Percentiles rank a stretch among this genome's conserved stretches.
These are phyloP conservation scores for Fraxinus paxiana DNA, from an alignment of 305 asterid genomes.

Conservation along the genomic window DNA sequence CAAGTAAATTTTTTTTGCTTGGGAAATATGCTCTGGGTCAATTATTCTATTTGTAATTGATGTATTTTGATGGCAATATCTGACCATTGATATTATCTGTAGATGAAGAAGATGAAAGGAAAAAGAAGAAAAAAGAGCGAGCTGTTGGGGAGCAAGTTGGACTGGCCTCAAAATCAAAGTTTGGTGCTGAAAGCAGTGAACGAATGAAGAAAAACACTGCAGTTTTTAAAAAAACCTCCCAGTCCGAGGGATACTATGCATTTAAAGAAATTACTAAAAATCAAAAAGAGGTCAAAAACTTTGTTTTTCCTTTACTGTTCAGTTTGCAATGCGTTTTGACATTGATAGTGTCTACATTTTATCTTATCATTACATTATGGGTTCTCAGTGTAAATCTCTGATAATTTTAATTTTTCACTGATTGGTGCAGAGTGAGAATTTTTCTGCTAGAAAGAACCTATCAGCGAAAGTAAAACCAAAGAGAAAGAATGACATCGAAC, in stretches of 20 bases:
- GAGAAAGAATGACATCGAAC: conserved; percentile 64
- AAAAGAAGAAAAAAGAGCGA: conserved; percentile 72
- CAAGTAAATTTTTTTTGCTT: background rate
- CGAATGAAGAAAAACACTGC: conserved; percentile 48
- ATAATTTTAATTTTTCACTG: conserved; percentile 18
- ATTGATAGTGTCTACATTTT: conserved; percentile 1
- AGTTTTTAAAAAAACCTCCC: conserved; percentile 45
- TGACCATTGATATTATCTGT: conserved; percentile 27
- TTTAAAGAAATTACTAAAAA: conserved; percentile 43
- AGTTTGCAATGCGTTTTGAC: background rate
- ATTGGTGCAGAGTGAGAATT: conserved; percentile 63
- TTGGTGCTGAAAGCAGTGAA: conserved; percentile 51
- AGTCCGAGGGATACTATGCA: conserved; percentile 43
- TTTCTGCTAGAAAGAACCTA: conserved; percentile 45
- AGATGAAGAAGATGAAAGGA: conserved; percentile 85
- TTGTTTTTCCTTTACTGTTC: background rate
- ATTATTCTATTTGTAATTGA: background rate
- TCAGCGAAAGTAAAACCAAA: conserved; percentile 68
- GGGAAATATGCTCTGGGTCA: background rate
- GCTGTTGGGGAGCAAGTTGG: conserved; percentile 50
- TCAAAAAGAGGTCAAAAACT: conserved; percentile 50
- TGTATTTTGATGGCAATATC: conserved; percentile 4
- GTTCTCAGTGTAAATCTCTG: conserved; percentile 5
- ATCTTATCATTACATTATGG: background rate
- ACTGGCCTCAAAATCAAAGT: conserved; percentile 41